phyloP scores from a whole-genome alignment of 257 asterid species.

The Rauvolfia tetraphylla region DNA sequence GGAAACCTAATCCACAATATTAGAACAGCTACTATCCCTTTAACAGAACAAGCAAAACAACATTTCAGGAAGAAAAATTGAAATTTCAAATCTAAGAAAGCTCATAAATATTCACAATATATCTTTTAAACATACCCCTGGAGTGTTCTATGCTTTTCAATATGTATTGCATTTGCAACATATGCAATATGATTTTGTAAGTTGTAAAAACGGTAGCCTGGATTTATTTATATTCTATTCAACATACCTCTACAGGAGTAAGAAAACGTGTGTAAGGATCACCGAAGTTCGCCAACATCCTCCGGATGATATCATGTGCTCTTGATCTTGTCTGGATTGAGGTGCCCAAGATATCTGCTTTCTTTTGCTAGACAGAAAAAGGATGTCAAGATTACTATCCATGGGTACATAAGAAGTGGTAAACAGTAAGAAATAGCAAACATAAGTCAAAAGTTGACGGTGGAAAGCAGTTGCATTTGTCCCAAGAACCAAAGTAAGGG shows the following conservation, averaged over 20 bases:
- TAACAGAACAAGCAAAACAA: not conserved
- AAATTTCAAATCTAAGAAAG: not conserved
- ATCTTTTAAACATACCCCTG: not conserved
- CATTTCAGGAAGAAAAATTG: not conserved
- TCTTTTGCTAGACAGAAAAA: constrained; percentile 56
- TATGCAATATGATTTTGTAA: not conserved
- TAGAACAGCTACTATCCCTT: not conserved
- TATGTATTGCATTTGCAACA: not conserved
- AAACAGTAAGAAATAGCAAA: not conserved
- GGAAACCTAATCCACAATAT: not conserved
- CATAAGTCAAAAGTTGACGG: not conserved
- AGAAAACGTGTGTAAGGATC: constrained; percentile 93
- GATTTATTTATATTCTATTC: not conserved
- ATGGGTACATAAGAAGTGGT: not conserved
- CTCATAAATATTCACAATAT: not conserved
- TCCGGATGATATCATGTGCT: constrained; percentile 78
- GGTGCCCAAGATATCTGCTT: constrained; percentile 59
- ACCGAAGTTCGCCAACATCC: constrained; percentile 85
- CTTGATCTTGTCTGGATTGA: constrained; percentile 67
- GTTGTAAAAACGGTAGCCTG: not conserved
- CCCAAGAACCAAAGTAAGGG: not conserved
- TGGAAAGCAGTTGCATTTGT: not conserved
- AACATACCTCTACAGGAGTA: constrained; percentile 73
- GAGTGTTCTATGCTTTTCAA: not conserved
- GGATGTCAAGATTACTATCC: not conserved